phyloP scores from a whole-genome alignment of 1,139 yeast genomes.

The Starmera stellimalicola region DNA sequence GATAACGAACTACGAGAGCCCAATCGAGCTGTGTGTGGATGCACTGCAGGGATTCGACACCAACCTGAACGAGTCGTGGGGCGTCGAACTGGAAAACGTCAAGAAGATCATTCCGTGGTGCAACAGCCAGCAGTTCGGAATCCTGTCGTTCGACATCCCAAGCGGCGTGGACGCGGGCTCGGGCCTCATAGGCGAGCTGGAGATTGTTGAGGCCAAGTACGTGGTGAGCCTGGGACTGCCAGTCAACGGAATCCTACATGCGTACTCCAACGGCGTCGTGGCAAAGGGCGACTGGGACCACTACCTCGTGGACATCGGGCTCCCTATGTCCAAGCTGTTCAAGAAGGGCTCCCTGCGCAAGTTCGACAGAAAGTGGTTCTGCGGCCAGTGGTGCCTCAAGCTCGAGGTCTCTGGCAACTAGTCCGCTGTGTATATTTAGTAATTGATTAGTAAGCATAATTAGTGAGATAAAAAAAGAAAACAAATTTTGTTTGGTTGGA shows the following conservation, averaged over 20 bases:
- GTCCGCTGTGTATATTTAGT: too few species aligned
- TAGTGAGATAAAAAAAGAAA: too few species aligned
- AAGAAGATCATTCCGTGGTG: conserved; percentile 57
- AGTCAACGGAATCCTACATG: conserved; percentile 52
- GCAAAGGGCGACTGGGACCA: conserved; percentile 39
- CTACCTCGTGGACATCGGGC: conserved; percentile 65
- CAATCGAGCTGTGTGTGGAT: conserved; percentile 71
- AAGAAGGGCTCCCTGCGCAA: conserved; percentile 32
- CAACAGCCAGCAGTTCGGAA: conserved; percentile 41
- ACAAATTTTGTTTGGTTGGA: too few species aligned
- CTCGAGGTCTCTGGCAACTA: too few species aligned
- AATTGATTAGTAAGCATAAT: too few species aligned
- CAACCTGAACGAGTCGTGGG: conserved; percentile 40
- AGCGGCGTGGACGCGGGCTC: conserved; percentile 83
- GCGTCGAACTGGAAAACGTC: conserved; percentile 39
- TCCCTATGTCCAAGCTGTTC: conserved; percentile 37
- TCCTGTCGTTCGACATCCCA: conserved; percentile 70
- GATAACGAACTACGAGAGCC: conserved; percentile 47
- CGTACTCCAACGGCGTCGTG: conserved; percentile 37
- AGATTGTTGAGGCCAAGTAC: conserved; percentile 20
- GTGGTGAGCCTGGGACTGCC: conserved; percentile 73
- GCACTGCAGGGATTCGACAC: conserved; percentile 80
- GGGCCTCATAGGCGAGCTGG: conserved; percentile 36
- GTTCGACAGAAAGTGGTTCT: conserved; percentile 34
- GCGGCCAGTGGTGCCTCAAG: conserved; percentile 21